Conservation (phyloP, 2,329 filamentous ascomycete genomes). For the Furcasterigmium furcatum region DNA sequence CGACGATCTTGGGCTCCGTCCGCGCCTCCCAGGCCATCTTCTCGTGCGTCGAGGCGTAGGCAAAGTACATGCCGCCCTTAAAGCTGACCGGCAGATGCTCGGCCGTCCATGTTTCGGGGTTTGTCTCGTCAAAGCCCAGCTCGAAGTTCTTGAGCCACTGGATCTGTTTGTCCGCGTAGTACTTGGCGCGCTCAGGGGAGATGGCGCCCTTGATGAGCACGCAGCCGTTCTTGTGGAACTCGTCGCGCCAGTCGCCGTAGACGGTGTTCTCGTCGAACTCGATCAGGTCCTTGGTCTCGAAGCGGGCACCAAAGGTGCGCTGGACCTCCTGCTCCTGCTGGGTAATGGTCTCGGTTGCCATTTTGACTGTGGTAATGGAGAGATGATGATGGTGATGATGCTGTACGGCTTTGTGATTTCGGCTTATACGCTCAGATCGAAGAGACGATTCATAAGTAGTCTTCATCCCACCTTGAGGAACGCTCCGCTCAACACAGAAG, state of each 20-base stretch:
- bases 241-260: conserved; percentile 39
- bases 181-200: conserved; percentile 28
- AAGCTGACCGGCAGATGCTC: conserved; percentile 37
- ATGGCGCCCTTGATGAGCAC: conserved; percentile 36
- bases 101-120: conserved; percentile 34
- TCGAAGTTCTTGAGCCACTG: conserved; percentile 38
- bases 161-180: conserved; percentile 34
- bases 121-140: conserved; percentile 32
- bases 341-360: conserved; percentile 9
- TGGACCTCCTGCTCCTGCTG: conserved; percentile 3
- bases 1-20: conserved; percentile 34
- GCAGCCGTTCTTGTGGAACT: conserved; percentile 36
- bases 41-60: conserved; percentile 34
- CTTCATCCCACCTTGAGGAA: no score
- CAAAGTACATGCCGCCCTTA: conserved; percentile 40
- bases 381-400: neutral
- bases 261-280: conserved; percentile 16
- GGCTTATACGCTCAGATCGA: no score
- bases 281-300: conserved; percentile 19
- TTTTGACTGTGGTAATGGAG: neutral
- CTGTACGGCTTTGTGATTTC: neutral
- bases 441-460: no score
- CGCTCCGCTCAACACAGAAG: no score
- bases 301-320: conserved; percentile 12
- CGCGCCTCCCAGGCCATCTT: conserved; percentile 40